Evolutionary conservation across 257 asterid genomes (phyloP).

Genomic region (Primulina tabacum): DNA sequence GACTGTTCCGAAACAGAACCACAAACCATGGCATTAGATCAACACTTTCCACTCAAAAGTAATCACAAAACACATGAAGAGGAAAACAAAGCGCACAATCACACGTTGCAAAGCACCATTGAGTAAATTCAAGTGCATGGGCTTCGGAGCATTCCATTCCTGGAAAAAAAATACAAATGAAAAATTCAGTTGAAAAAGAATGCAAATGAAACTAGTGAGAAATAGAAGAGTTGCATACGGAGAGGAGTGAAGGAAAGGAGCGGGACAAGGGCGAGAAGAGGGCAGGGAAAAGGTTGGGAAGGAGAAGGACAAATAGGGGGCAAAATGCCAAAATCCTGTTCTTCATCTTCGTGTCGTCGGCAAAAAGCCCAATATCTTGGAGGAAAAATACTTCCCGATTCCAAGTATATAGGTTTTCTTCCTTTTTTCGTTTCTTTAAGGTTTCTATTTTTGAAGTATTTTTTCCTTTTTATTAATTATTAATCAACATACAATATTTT

Average conservation of each 20-base stretch:
- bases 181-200: constrained; percentile 6
- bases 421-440: too few species aligned
- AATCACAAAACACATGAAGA: not conserved
- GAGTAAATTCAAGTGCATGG: constrained; percentile 77
- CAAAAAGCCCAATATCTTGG: too few species aligned
- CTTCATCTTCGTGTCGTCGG: not conserved
- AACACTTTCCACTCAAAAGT: not conserved
- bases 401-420: too few species aligned
- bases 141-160: constrained; percentile 90
- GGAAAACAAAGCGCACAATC: constrained; percentile 54
- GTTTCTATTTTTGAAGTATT: too few species aligned
- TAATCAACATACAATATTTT: too few species aligned
- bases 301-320: constrained; percentile 43
- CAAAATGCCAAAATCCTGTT: not conserved
- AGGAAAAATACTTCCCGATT: too few species aligned
- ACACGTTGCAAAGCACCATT: constrained; percentile 71
- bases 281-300: constrained; percentile 50
- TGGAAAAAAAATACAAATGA: constrained; percentile 28
- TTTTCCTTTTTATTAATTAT: too few species aligned
- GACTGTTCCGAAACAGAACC: constrained; percentile 36
- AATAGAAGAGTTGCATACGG: constrained; percentile 47
- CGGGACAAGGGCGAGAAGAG: constrained; percentile 57
- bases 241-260: constrained; percentile 63
- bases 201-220: not conserved
- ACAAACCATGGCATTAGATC: not conserved